These are phyloP conservation scores for Pleurotus platypus DNA, from an alignment of 768 basidiomycete genomes.

Conservation along the genomic window DNA sequence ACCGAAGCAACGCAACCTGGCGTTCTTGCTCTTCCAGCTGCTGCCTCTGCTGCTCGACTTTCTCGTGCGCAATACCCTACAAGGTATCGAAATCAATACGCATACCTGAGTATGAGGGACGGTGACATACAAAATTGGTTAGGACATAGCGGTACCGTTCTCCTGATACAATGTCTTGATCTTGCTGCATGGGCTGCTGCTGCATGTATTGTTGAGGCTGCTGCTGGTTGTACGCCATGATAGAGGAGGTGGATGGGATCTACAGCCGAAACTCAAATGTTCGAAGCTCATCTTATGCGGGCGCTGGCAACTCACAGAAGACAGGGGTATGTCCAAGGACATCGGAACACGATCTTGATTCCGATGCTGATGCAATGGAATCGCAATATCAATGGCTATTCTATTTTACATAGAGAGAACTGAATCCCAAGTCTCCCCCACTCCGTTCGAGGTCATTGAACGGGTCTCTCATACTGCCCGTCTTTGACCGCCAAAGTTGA, in stretches of 20 bases:
- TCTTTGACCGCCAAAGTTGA: conserved; percentile 75
- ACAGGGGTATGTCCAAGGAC: background rate
- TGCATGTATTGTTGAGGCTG: conserved; percentile 6
- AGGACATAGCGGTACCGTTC: conserved; percentile 83
- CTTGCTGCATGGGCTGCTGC: conserved; percentile 15
- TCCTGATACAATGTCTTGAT: conserved; percentile 41
- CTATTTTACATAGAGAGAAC: conserved; percentile 38
- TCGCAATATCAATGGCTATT: background rate
- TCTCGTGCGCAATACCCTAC: conserved; percentile 84
- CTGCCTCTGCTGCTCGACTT: conserved; percentile 75
- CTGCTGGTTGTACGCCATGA: conserved; percentile 7
- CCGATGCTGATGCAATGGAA: too few relatives aligned
- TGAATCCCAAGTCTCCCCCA: conserved; percentile 36
- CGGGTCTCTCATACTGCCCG: conserved; percentile 81
- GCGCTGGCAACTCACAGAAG: background rate
- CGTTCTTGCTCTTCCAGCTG: conserved; percentile 84
- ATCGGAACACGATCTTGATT: too few relatives aligned
- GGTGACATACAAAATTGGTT: conserved; percentile 66
- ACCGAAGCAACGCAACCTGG: conserved; percentile 71
- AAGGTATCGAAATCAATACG: background rate
- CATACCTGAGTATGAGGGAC: too few relatives aligned
- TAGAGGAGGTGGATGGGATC: background rate
- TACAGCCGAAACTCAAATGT: too few relatives aligned
- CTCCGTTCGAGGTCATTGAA: conserved; percentile 52
- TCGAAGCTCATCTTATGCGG: too few relatives aligned